A percentile compares a stretch with the other conserved stretches of the same genome.
Conservation (phyloP, 176 grass and related monocot species). For the Avena sativa region DNA sequence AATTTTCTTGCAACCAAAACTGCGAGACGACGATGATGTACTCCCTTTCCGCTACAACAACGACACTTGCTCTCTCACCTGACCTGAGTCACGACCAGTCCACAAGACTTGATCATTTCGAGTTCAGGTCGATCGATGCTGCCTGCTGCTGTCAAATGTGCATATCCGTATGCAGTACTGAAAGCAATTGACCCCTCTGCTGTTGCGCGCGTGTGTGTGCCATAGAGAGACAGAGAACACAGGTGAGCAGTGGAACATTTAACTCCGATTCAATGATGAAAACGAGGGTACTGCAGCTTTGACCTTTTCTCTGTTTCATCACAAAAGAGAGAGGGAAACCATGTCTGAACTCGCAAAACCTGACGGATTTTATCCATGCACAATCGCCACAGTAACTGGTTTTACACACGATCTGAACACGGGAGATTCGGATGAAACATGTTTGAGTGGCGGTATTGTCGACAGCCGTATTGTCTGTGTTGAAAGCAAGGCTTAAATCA, state of each 20-base stretch:
- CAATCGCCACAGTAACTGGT: no score
- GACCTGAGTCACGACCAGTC: conserved; percentile 1
- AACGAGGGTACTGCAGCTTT: not conserved
- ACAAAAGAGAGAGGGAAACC: not conserved
- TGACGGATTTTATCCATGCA: not conserved
- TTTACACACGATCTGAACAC: no score
- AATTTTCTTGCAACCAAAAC: conserved; percentile 24
- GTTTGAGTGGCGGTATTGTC: no score
- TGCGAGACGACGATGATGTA: not conserved
- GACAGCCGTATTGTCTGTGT: no score
- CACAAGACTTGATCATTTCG: conserved; percentile 37
- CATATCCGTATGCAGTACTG: not conserved
- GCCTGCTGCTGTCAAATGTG: not conserved
- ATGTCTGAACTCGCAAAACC: not conserved
- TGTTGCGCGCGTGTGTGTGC: not conserved
- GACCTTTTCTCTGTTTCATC: not conserved
- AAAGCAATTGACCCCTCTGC: conserved; percentile 3
- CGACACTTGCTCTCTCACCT: conserved; percentile 14
- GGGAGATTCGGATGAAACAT: no score
- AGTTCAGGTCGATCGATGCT: not conserved
- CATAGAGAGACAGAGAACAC: not conserved
- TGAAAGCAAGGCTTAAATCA: no score
- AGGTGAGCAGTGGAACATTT: conserved; percentile 38
- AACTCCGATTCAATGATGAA: not conserved
- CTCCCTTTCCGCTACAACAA: conserved; percentile 22